Percentiles rank a stretch among this genome's conserved stretches.
phyloP scores from a whole-genome alignment of 768 basidiomycete genomes.

The Serendipita sp. region DNA sequence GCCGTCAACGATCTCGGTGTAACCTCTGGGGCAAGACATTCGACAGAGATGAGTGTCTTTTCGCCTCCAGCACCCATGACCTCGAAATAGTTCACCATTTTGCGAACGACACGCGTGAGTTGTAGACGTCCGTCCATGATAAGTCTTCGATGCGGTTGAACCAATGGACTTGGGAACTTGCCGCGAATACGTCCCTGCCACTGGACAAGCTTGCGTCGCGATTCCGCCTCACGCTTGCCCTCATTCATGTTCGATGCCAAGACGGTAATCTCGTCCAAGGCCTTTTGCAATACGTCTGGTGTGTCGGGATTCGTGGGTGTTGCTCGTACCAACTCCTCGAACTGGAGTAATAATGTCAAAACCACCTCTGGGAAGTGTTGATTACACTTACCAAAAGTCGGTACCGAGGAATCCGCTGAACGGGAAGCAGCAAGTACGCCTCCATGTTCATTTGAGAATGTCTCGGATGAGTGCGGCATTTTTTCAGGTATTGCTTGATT shows the following conservation, averaged over 20 bases:
- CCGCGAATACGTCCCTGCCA: constrained; percentile 84
- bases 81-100: constrained; percentile 67
- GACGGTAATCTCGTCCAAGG: constrained; percentile 71
- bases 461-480: constrained; percentile 73
- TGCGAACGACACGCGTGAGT: constrained; percentile 81
- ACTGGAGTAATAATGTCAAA: constrained; percentile 25
- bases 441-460: constrained; percentile 92
- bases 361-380: not conserved
- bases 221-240: constrained; percentile 91
- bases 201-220: constrained; percentile 73
- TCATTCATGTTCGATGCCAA: constrained; percentile 96
- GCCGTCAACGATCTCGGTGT: constrained; percentile 67
- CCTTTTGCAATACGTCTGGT: constrained; percentile 66
- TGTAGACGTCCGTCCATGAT: constrained; percentile 83
- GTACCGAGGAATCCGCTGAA: constrained; percentile 97
- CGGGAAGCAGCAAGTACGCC: constrained; percentile 83
- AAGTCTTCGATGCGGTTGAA: constrained; percentile 90
- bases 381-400: constrained; percentile 56
- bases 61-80: constrained; percentile 64
- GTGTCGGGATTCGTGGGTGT: constrained; percentile 70
- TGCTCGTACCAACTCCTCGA: constrained; percentile 73
- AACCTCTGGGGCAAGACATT: constrained; percentile 75
- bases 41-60: constrained; percentile 70
- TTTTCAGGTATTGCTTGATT: constrained; percentile 77
- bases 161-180: constrained; percentile 90